These are phyloP conservation scores for Leishmania mexicana DNA, from an alignment of 208 protist genomes.

Conservation along the genomic window DNA sequence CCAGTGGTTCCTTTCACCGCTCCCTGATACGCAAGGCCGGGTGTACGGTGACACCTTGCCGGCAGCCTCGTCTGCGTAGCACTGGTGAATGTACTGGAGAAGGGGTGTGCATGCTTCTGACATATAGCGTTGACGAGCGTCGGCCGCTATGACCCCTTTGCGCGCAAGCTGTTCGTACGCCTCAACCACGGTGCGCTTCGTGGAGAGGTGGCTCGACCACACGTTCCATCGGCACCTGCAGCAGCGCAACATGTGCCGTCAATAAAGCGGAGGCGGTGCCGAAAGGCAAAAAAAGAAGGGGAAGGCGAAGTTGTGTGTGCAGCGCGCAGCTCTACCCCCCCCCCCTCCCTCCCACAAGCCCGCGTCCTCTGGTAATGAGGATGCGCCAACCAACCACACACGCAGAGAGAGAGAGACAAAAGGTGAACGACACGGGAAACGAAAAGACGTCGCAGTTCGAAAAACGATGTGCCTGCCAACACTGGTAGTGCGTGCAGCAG, in stretches of 20 bases:
- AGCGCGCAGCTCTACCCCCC: neutral
- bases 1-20: neutral
- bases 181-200: constrained; percentile 53
- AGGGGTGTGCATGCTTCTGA: constrained; percentile 71
- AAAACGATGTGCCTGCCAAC: neutral
- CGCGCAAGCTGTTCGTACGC: constrained; percentile 70
- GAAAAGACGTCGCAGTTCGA: neutral
- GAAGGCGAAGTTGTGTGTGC: neutral
- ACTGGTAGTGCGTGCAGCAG: neutral
- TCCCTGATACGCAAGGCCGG: neutral
- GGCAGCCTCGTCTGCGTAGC: constrained; percentile 19
- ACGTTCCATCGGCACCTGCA: constrained; percentile 25
- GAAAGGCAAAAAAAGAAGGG: neutral
- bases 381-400: neutral
- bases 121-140: constrained; percentile 62
- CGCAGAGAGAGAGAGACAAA: neutral
- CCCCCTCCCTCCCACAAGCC: neutral
- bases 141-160: constrained; percentile 60
- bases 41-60: constrained; percentile 13
- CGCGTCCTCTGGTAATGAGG: neutral
- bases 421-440: neutral
- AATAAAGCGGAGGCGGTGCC: neutral
- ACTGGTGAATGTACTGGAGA: constrained; percentile 41
- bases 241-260: constrained; percentile 8
- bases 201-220: constrained; percentile 60